These are phyloP conservation scores for Coemansia sp. DNA, from an alignment of 192 early-diverging fungal genomes.

Conservation along the genomic window DNA sequence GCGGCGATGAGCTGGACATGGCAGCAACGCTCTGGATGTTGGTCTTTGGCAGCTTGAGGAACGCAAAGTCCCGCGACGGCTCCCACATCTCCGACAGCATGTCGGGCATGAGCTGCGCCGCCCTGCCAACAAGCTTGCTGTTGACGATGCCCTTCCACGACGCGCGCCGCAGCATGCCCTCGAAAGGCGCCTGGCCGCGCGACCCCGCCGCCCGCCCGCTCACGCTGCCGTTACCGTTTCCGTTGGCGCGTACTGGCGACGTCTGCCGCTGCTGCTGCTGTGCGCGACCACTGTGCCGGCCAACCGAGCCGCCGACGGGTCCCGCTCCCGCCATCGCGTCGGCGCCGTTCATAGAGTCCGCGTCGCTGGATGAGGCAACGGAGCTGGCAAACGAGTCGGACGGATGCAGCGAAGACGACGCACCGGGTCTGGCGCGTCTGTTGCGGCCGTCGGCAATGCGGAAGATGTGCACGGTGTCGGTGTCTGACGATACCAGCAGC, in stretches of 20 bases:
- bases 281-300: slow-evolving; percentile 1
- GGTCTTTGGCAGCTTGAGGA: slow-evolving; percentile 79
- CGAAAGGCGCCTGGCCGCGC: slow-evolving; percentile 55
- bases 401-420: slow-evolving; percentile 9
- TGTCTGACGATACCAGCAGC: slow-evolving; percentile 73
- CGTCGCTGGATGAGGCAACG: slow-evolving; percentile 17
- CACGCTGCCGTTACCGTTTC: not conserved
- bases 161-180: slow-evolving; percentile 62
- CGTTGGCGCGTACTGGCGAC: slow-evolving; percentile 2
- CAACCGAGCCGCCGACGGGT: not conserved
- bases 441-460: slow-evolving; percentile 62
- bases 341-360: slow-evolving; percentile 21
- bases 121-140: slow-evolving; percentile 73
- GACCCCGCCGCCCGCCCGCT: not conserved
- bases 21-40: slow-evolving; percentile 77
- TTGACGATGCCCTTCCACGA: slow-evolving; percentile 55
- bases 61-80: slow-evolving; percentile 92
- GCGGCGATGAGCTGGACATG: slow-evolving; percentile 71
- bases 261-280: slow-evolving; percentile 5
- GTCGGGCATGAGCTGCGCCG: slow-evolving; percentile 86
- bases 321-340: slow-evolving; percentile 1
- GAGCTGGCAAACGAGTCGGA: slow-evolving; percentile 42
- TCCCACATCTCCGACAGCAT: slow-evolving; percentile 92
- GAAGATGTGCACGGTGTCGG: slow-evolving; percentile 97
- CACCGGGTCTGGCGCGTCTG: slow-evolving; percentile 11